A percentile compares a stretch with the other conserved stretches of the same genome.
phyloP scores from a whole-genome alignment of 257 asterid species.

The Cordia subcordata region DNA sequence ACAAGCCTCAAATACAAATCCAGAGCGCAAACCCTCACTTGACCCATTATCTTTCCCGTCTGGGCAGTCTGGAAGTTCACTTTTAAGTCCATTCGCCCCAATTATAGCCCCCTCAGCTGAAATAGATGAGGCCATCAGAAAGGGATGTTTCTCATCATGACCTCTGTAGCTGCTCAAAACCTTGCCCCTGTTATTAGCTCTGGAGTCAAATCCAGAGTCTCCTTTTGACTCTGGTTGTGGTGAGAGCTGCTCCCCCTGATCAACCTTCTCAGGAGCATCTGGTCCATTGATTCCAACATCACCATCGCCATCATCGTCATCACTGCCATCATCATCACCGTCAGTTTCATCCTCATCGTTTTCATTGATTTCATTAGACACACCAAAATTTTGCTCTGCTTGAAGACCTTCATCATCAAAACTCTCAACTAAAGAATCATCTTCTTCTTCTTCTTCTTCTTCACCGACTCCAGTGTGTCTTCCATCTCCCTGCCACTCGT shows the following conservation, averaged over 20 bases:
- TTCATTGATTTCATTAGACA: slow-evolving; percentile 13
- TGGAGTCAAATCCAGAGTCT: slow-evolving; percentile 2
- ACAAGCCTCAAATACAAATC: slow-evolving; percentile 10
- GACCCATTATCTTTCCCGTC: slow-evolving; percentile 10
- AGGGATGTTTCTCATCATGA: slow-evolving; percentile 4
- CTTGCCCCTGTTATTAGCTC: background rate
- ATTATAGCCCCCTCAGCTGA: slow-evolving; percentile 4
- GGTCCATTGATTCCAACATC: slow-evolving; percentile 1
- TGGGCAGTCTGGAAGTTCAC: slow-evolving; percentile 10
- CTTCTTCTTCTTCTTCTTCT: slow-evolving; percentile 49
- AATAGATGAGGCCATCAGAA: slow-evolving; percentile 1
- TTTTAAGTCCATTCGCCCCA: slow-evolving; percentile 1
- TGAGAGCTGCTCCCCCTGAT: slow-evolving; percentile 5
- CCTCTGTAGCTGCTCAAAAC: background rate
- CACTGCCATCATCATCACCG: slow-evolving; percentile 9
- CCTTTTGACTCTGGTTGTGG: slow-evolving; percentile 6
- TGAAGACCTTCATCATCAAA: slow-evolving; percentile 24
- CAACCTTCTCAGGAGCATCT: slow-evolving; percentile 11
- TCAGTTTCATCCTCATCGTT: slow-evolving; percentile 7
- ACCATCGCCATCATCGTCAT: background rate
- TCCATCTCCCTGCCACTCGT: slow-evolving; percentile 48
- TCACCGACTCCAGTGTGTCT: slow-evolving; percentile 24
- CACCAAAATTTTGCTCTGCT: slow-evolving; percentile 20
- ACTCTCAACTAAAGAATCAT: slow-evolving; percentile 49
- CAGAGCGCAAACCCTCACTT: slow-evolving; percentile 14